A percentile compares a stretch with the other conserved stretches of the same genome.
These are phyloP conservation scores for Tolypocladium sp. DNA, from an alignment of 2,329 filamentous ascomycete genomes.

Conservation along the genomic window DNA sequence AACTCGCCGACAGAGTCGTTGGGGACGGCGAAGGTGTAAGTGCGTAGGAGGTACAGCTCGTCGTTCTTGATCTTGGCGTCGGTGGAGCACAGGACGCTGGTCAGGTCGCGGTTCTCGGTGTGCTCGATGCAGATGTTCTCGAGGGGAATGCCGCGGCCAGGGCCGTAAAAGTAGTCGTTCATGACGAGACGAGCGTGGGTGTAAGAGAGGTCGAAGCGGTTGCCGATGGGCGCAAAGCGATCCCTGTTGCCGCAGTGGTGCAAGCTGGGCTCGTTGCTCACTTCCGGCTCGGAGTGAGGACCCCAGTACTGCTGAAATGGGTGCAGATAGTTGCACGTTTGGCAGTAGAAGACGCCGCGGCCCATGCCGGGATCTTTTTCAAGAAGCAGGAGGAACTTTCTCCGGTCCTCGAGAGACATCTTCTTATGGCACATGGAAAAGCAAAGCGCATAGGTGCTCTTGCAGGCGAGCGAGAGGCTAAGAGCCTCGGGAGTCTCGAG, in stretches of 20 bases:
- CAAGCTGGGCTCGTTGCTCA: not conserved
- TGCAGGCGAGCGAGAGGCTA: slow-evolving; percentile 9
- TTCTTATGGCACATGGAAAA: not conserved
- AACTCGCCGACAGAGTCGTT: slow-evolving; percentile 4
- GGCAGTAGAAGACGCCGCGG: slow-evolving; percentile 9
- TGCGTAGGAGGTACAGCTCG: slow-evolving; percentile 11
- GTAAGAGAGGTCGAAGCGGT: slow-evolving; percentile 9
- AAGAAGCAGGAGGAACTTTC: slow-evolving; percentile 6
- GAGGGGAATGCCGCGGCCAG: slow-evolving; percentile 9
- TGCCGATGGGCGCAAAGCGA: slow-evolving; percentile 9
- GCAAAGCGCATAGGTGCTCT: slow-evolving; percentile 4
- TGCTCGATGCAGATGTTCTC: slow-evolving; percentile 8
- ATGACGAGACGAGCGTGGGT: slow-evolving; percentile 11
- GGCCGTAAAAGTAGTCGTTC: slow-evolving; percentile 12
- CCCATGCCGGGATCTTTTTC: slow-evolving; percentile 8
- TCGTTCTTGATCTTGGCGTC: slow-evolving; percentile 8
- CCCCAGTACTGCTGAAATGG: slow-evolving; percentile 7
- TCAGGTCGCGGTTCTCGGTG: slow-evolving; percentile 2
- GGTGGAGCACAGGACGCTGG: slow-evolving; percentile 8
- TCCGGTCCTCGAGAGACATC: slow-evolving; percentile 2
- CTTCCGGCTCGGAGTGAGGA: slow-evolving; percentile 1
- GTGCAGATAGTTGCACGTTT: slow-evolving; percentile 9
- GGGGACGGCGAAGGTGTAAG: slow-evolving; percentile 8
- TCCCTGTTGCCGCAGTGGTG: slow-evolving; percentile 7
- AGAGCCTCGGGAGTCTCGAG: slow-evolving; percentile 7